Evolutionary conservation across 2,329 filamentous ascomycete genomes (phyloP).

Genomic region (Sarocladium oryzae): DNA sequence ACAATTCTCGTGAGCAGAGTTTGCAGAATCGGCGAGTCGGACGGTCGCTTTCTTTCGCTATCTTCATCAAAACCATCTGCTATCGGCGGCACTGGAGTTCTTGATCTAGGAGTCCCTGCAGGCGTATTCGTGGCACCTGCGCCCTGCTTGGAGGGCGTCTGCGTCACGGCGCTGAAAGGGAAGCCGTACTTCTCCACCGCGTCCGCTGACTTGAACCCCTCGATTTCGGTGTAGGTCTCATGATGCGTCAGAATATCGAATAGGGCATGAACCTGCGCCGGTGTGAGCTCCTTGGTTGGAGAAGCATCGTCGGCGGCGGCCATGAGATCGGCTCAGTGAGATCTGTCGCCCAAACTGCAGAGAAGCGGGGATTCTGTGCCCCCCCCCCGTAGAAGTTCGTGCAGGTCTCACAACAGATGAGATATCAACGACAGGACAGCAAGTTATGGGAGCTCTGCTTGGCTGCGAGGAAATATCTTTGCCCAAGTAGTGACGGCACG

Average conservation of each 20-base stretch:
- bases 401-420: no score
- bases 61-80: slow-evolving; percentile 18
- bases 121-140: slow-evolving; percentile 11
- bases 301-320: slow-evolving; percentile 1
- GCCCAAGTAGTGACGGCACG: no score
- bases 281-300: slow-evolving; percentile 17
- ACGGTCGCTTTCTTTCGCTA: slow-evolving; percentile 22
- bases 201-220: slow-evolving; percentile 59
- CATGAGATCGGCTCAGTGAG: neutral
- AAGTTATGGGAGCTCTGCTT: no score
- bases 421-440: no score
- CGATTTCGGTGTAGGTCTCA: slow-evolving; percentile 61
- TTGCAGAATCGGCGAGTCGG: slow-evolving; percentile 61
- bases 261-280: slow-evolving; percentile 43
- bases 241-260: slow-evolving; percentile 55
- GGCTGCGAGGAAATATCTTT: no score
- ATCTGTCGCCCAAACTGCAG: neutral
- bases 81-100: slow-evolving; percentile 18
- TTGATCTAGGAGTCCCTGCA: slow-evolving; percentile 21
- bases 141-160: slow-evolving; percentile 8
- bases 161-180: slow-evolving; percentile 47
- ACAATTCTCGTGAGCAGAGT: slow-evolving; percentile 59
- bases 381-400: no score
- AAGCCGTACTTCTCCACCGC: slow-evolving; percentile 63
- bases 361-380: neutral